Conservation (phyloP, 1,139 yeast genomes). For the Wickerhamomyces sp. region DNA sequence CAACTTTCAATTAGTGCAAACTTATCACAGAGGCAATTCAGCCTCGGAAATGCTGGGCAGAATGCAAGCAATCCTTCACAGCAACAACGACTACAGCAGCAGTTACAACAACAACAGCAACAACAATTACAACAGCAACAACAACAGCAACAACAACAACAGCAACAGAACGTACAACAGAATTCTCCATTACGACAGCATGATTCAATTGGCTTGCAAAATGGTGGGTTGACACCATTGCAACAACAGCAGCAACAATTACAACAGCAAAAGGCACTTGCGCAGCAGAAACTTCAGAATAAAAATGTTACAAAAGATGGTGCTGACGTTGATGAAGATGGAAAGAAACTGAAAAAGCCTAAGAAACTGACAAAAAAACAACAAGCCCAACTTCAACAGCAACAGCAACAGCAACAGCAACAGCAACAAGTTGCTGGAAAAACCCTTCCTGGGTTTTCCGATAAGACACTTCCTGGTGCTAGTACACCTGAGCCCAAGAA, state of each 20-base stretch:
- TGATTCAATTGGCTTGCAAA: not conserved
- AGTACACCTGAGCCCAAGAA: conserved; percentile 18
- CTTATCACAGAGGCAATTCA: conserved; percentile 13
- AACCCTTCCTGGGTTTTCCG: conserved; percentile 23
- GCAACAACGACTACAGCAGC: conserved; percentile 20
- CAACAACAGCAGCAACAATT: conserved; percentile 18
- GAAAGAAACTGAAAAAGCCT: conserved; percentile 16
- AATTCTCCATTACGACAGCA: not conserved
- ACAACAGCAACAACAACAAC: conserved; percentile 1
- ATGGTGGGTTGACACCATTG: conserved; percentile 6
- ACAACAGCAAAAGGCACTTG: conserved; percentile 19
- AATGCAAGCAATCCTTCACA: conserved; percentile 13
- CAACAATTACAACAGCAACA: conserved; percentile 13
- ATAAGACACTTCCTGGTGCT: conserved; percentile 22
- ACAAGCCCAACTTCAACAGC: conserved; percentile 10
- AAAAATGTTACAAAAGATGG: conserved; percentile 3
- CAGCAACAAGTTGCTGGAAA: conserved; percentile 21
- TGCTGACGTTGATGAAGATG: conserved; percentile 10
- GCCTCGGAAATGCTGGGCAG: conserved; percentile 5
- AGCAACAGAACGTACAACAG: not conserved
- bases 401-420: conserved; percentile 17
- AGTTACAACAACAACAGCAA: conserved; percentile 15
- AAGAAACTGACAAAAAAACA: conserved; percentile 14
- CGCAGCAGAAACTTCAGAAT: conserved; percentile 21
- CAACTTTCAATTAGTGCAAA: conserved; percentile 34